phyloP scores from a whole-genome alignment of 306 rosid genomes.

The Arachis hypogaea region DNA sequence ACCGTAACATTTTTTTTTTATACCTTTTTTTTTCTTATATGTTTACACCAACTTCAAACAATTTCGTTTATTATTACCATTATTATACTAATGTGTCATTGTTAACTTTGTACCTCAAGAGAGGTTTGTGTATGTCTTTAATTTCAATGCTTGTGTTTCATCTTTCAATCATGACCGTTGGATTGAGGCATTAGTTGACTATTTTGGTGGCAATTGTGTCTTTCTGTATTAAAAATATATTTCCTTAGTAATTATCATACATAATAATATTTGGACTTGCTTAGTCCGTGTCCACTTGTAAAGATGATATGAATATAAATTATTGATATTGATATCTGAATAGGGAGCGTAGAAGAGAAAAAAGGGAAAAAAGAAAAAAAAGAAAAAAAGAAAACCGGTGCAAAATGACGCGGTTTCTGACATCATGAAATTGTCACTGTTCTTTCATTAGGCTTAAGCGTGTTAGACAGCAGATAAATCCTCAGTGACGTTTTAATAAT shows the following conservation, averaged over 20 bases:
- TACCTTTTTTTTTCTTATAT: background rate
- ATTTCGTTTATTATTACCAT: too few relatives aligned
- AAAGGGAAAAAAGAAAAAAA: too few relatives aligned
- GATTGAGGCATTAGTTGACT: background rate
- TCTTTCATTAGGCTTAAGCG: slow-evolving; percentile 1
- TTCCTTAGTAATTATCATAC: too few relatives aligned
- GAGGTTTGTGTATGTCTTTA: too few relatives aligned
- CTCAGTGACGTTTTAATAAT: too few relatives aligned
- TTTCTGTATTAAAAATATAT: background rate
- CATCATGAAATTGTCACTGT: slow-evolving; percentile 23
- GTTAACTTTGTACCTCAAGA: too few relatives aligned
- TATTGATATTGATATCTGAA: too few relatives aligned
- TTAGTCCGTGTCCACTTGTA: background rate
- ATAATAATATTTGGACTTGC: background rate
- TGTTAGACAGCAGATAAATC: background rate
- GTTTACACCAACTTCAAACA: slow-evolving; percentile 37
- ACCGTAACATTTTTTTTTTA: slow-evolving; percentile 13
- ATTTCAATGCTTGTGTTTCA: background rate
- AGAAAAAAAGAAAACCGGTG: slow-evolving; percentile 11
- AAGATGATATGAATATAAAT: too few relatives aligned
- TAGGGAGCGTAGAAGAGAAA: too few relatives aligned
- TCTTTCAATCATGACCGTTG: slow-evolving; percentile 25
- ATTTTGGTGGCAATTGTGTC: slow-evolving; percentile 17
- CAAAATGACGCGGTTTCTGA: slow-evolving; percentile 37
- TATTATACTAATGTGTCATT: too few relatives aligned